These are phyloP conservation scores for Pleurotus djamor DNA, from an alignment of 768 basidiomycete species.

Conservation along the genomic window DNA sequence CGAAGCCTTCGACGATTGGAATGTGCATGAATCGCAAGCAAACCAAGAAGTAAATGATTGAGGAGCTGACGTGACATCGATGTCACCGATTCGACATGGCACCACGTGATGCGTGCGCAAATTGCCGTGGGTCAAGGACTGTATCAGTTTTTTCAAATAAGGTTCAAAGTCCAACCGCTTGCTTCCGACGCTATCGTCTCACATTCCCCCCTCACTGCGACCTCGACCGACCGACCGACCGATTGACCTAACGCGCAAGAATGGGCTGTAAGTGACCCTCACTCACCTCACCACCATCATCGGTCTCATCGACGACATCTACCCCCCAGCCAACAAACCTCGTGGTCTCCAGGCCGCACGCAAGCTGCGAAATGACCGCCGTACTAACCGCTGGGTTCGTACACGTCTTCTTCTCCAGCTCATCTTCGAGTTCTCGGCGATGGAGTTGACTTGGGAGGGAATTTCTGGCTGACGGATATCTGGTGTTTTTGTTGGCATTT, in stretches of 20 bases:
- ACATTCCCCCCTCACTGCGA: constrained; percentile 25
- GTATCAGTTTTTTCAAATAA: constrained; percentile 44
- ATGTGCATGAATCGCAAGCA: neutral
- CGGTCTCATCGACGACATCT: constrained; percentile 11
- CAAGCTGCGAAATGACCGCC: constrained; percentile 92
- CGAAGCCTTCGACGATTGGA: too few species aligned
- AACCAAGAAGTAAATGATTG: neutral
- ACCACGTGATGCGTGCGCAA: neutral
- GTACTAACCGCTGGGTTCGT: constrained; percentile 96
- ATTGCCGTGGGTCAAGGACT: constrained; percentile 15
- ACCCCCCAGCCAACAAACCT: constrained; percentile 87
- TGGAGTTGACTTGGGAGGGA: neutral
- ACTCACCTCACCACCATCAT: constrained; percentile 12
- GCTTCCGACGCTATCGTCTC: constrained; percentile 19
- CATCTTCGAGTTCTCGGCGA: neutral
- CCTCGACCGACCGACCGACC: constrained; percentile 5
- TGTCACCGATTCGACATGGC: neutral
- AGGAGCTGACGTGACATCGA: too few species aligned
- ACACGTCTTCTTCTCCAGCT: constrained; percentile 8
- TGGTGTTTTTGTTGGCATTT: constrained; percentile 8
- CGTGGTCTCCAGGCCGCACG: constrained; percentile 98
- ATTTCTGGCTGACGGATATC: neutral
- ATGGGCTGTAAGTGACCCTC: constrained; percentile 81
- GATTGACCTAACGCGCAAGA: constrained; percentile 55
- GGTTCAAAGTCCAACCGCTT: constrained; percentile 32